Evolutionary conservation across 805 yeast species (phyloP).

Genomic region (Metschnikowia henanensis): DNA sequence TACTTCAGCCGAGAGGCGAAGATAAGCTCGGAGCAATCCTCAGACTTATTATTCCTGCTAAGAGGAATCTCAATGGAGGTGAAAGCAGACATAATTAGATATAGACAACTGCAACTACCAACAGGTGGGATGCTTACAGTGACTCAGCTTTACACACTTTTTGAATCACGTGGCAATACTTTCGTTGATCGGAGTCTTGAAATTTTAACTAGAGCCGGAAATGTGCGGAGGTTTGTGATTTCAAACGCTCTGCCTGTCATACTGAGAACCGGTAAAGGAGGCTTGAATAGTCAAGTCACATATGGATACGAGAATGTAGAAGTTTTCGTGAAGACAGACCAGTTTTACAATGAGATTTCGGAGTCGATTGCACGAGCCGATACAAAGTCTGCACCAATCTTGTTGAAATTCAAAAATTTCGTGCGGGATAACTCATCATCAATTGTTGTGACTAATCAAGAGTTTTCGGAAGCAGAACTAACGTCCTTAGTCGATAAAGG

Average conservation of each 20-base stretch:
- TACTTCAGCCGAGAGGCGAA: constrained; percentile 19
- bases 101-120: constrained; percentile 36
- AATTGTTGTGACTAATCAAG: constrained; percentile 25
- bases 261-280: constrained; percentile 34
- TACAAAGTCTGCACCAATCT: constrained; percentile 8
- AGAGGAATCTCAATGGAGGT: constrained; percentile 32
- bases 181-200: constrained; percentile 50
- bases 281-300: constrained; percentile 23
- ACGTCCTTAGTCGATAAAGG: constrained; percentile 40
- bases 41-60: constrained; percentile 34
- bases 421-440: constrained; percentile 27
- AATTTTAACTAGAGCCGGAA: constrained; percentile 34
- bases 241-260: constrained; percentile 47
- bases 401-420: constrained; percentile 25
- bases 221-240: constrained; percentile 39
- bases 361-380: constrained; percentile 13
- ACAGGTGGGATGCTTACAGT: constrained; percentile 37
- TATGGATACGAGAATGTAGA: constrained; percentile 46
- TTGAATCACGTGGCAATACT: constrained; percentile 45
- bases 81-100: constrained; percentile 39
- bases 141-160: constrained; percentile 51
- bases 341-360: constrained; percentile 23
- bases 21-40: constrained; percentile 12
- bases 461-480: constrained; percentile 28
- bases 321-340: constrained; percentile 29